Conservation (phyloP, 148 eudicot species). For the Bassia scoparia region DNA sequence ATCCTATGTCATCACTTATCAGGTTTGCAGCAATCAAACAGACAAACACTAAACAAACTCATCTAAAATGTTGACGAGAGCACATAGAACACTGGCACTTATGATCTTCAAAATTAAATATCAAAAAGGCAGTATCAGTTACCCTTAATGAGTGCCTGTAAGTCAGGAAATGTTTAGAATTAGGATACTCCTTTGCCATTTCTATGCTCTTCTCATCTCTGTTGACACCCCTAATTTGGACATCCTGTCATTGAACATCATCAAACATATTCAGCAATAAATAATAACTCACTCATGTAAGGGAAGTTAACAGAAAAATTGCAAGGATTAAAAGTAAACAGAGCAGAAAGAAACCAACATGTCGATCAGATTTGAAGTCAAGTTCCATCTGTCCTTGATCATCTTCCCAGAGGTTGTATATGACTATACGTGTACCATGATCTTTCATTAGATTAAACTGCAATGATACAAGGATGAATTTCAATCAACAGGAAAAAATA, state of each 20-base stretch:
- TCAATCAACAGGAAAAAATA: background rate
- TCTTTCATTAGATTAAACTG: conserved; percentile 69
- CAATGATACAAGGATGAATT: conserved; percentile 16
- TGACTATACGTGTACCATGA: conserved; percentile 80
- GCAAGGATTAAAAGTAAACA: background rate
- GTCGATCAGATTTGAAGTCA: conserved; percentile 73
- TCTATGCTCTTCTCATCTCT: conserved; percentile 77
- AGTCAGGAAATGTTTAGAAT: conserved; percentile 78
- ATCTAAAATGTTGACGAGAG: no score
- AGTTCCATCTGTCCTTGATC: conserved; percentile 76
- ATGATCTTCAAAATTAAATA: no score
- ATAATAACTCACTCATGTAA: background rate
- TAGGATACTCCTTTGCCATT: conserved; percentile 70
- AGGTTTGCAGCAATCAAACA: no score
- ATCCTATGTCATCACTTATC: no score
- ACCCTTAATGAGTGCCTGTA: conserved; percentile 91
- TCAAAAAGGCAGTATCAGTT: conserved; percentile 15
- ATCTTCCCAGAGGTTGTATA: conserved; percentile 98
- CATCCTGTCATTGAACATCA: conserved; percentile 53
- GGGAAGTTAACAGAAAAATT: background rate
- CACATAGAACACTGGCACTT: no score
- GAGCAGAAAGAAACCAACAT: conserved; percentile 39
- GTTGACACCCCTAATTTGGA: conserved; percentile 84
- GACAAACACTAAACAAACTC: no score
- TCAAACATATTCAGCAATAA: no score